Evolutionary conservation across 352 stramenopile species (phyloP), one percentile per base, ranked within the genome.

Genomic region (Globisporangium abappressorium): DNA sequence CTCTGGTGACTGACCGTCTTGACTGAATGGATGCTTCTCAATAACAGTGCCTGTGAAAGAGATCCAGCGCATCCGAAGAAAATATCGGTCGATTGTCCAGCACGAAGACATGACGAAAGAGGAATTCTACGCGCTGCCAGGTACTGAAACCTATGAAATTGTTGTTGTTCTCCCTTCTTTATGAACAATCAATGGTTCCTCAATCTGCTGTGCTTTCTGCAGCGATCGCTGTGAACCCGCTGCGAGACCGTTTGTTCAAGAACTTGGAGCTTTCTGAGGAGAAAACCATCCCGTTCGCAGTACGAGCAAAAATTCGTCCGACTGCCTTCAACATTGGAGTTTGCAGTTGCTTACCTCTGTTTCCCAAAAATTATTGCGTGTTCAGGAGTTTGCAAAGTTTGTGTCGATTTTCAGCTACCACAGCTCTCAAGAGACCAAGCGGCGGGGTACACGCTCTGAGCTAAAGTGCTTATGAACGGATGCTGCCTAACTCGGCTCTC

Each of bases 321-420:
- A n/a, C 24, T 57, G 15, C 24, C 24, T 8, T 57, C 30, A 22
- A 22, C 30, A 49, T 33, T 28, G 18, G 33, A 36, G 33, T 36
- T 41, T 33, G 34, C 5, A 41, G 34, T 41, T 41, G 34, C 34
- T 41, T 12, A 12, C 4, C 8, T 14, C 36, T 43, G 9, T 43
- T 43, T 9, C 36, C 36, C 9, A 18, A 2, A 9, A 41, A 22
- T 54, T 22, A 14, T 58, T 58, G 53, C 26, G 33, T 8, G 3
- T 14, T 33, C 36, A 90, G 82, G 82, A 90, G 33, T 90, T 90
- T 46, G 73, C 75, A 28, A 79, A 74, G 28, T 85, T 90, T 26
- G 53, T 85, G 22, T 71, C 80, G 0, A 72, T 72, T 36, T 89
- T 87, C 70, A 90, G 82, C 79, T 90, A 78, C 64, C 72, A 86